Evolutionary conservation across 2,329 filamentous ascomycete genomes (phyloP), one percentile per base, ranked within the genome.

Genomic region (Eutypa lata): DNA sequence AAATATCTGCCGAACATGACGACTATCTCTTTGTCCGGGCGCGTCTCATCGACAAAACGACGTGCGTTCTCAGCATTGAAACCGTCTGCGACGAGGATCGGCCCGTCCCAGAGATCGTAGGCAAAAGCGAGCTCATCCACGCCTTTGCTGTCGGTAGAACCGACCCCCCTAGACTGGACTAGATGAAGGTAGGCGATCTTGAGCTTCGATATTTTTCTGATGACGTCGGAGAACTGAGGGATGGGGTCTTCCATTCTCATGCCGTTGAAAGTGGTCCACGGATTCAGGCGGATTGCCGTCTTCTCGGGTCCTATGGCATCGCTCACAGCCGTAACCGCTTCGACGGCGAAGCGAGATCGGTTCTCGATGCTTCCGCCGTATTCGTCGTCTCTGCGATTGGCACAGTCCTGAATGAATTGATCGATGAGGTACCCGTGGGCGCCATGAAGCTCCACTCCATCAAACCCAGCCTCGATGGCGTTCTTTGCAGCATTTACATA

Each of bases 381-480:
- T 11, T 62, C 58, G 11, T 66, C 64, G 10, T 59, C 60, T 22
- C 64, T 52, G 4, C 58, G 38, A 28, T 66, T 66, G 55, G 61
- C 55, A 33, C 61, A 64, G 44, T 65, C 62, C 21, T 66, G 61
- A 2, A 81, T 70, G 66, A 86, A 86, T 50, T 83, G 81, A 50
- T 82, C 80, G 19, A 83, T 65, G 1, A 86, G 69, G 59, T 84
- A 85, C 1, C 80, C 79, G 53, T 82, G 80, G 8, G 78, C 81
- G 1, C 66, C 76, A 47, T 81, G 76, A 3, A 76, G 65, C 57
- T 92, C 89, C 45, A 92, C 81, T 0, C 83, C 84, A 60, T 93
- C 89, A 31, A 87, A 87, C 0, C 89, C 89, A 0, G 82, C 83
- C 48, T 75, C 72, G 0, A 89, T 67, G 0, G 87, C 80, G 10